These are phyloP conservation scores for Coffea canephora DNA, from an alignment of 257 asterid genomes.

Conservation along the genomic window DNA sequence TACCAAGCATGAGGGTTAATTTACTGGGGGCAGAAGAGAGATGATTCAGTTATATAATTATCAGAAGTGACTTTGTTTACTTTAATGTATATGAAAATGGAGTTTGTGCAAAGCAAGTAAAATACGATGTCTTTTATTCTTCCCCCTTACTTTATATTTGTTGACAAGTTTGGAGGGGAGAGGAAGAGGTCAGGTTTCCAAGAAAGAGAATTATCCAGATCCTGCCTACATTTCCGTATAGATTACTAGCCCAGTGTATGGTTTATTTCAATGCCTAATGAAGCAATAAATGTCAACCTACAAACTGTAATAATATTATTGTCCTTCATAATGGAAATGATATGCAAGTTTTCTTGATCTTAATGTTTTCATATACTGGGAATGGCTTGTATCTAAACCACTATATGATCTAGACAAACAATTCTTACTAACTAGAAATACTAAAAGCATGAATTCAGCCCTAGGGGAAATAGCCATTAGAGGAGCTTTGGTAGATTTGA, in stretches of 20 bases:
- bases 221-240: not conserved
- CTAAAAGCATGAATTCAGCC: too few species aligned
- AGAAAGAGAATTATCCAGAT: not conserved
- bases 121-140: not conserved
- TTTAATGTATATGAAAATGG: not conserved
- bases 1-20: not conserved
- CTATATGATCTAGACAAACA: too few species aligned
- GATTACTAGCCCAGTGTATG: not conserved
- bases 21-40: not conserved
- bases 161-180: not conserved
- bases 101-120: not conserved
- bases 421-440: too few species aligned
- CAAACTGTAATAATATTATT: too few species aligned
- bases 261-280: not conserved
- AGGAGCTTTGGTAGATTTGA: too few species aligned
- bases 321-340: too few species aligned
- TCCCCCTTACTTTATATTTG: too few species aligned
- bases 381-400: too few species aligned
- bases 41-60: not conserved
- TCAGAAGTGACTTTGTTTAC: too few species aligned
- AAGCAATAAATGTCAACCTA: not conserved
- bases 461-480: too few species aligned
- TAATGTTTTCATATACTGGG: too few species aligned
- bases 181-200: not conserved
- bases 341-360: too few species aligned